These are phyloP conservation scores for Fragilariopsis cylindrus DNA, from an alignment of 108 stramenopile genomes.

Conservation along the genomic window DNA sequence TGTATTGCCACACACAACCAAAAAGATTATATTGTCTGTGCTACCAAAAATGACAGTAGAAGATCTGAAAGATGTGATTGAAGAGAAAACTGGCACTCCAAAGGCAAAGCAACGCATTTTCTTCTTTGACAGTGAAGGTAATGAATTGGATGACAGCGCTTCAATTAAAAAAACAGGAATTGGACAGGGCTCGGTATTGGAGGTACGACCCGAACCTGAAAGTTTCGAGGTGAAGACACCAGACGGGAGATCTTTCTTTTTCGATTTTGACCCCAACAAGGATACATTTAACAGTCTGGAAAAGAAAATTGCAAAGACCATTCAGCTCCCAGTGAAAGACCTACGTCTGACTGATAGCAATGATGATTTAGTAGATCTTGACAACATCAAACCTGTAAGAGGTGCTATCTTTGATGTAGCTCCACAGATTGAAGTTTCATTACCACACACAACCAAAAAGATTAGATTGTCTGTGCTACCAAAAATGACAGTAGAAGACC, in stretches of 20 bases:
- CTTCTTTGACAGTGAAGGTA: slow-evolving; percentile 27
- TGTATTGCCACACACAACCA: background rate
- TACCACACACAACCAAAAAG: slow-evolving; percentile 1
- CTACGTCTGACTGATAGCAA: slow-evolving; percentile 2
- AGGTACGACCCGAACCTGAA: background rate
- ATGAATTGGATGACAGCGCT: slow-evolving; percentile 10
- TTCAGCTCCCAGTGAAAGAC: background rate
- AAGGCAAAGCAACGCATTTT: slow-evolving; percentile 21
- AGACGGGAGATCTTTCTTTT: slow-evolving; percentile 4
- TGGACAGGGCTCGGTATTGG: background rate
- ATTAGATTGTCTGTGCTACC: slow-evolving; percentile 4
- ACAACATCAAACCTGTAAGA: background rate
- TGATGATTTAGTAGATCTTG: slow-evolving; percentile 5
- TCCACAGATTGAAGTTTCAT: slow-evolving; percentile 13
- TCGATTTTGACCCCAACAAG: slow-evolving; percentile 5
- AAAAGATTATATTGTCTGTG: slow-evolving; percentile 17
- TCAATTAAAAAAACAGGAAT: background rate
- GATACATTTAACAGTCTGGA: background rate
- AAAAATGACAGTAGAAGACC: slow-evolving; percentile 19
- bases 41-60: slow-evolving; percentile 21
- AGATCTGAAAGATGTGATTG: slow-evolving; percentile 26
- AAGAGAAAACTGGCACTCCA: slow-evolving; percentile 24
- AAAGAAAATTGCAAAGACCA: background rate
- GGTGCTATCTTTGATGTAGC: slow-evolving; percentile 3
- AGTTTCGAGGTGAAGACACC: background rate